Conservation (phyloP, 2,329 filamentous ascomycete species). For the Nemania bipapillata region DNA sequence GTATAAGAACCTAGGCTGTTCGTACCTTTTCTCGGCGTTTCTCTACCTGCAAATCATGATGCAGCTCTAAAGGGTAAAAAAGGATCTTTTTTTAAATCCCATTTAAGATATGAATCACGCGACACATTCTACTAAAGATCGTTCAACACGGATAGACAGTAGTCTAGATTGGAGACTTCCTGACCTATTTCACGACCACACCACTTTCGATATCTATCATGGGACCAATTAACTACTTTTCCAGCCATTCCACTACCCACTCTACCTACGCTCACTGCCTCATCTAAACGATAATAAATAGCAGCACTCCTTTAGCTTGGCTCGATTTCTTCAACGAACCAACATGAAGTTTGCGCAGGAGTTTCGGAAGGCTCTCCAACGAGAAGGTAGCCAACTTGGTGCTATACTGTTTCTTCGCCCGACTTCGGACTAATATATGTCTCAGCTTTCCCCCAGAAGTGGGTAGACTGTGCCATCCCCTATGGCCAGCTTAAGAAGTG, state of each 20-base stretch:
- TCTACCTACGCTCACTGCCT: background rate
- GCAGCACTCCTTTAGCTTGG: background rate
- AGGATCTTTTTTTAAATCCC: constrained; percentile 4
- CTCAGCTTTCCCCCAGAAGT: constrained; percentile 75
- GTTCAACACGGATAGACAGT: constrained; percentile 8
- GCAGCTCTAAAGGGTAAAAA: background rate
- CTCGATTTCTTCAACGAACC: background rate
- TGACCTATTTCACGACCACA: background rate
- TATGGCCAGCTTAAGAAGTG: constrained; percentile 90
- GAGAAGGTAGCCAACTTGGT: constrained; percentile 60
- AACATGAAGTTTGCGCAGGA: constrained; percentile 87
- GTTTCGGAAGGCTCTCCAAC: constrained; percentile 75
- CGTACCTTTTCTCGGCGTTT: background rate
- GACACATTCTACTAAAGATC: constrained; percentile 20
- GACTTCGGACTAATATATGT: constrained; percentile 12
- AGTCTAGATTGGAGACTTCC: background rate
- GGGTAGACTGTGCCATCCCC: constrained; percentile 79
- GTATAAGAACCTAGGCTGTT: background rate
- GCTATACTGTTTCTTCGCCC: background rate
- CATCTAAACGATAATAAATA: background rate
- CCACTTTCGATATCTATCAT: constrained; percentile 7
- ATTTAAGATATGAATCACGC: constrained; percentile 27
- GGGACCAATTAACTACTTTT: background rate
- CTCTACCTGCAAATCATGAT: background rate
- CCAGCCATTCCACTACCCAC: background rate